Conservation (phyloP, 1,284 basidiomycete species). For the Chalciporus piperatoides region DNA sequence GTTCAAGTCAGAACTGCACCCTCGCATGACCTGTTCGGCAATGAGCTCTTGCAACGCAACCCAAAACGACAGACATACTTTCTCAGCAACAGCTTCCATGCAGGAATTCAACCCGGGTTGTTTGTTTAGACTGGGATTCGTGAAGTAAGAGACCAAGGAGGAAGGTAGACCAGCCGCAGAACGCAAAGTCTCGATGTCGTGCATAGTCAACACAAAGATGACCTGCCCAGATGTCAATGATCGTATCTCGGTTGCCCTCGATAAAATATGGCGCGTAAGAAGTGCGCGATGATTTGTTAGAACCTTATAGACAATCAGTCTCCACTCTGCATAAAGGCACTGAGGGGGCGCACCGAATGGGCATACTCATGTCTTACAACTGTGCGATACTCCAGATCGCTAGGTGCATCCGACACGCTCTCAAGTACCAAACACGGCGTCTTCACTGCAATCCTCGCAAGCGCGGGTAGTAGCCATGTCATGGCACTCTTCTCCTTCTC, state of each 20-base stretch:
- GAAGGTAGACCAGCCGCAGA: slow-evolving; percentile 79
- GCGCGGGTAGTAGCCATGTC: slow-evolving; percentile 73
- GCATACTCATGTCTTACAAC: slow-evolving; percentile 89
- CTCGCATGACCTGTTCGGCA: slow-evolving; percentile 60
- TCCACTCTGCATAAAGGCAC: neutral
- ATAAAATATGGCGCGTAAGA: slow-evolving; percentile 66
- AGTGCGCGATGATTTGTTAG: slow-evolving; percentile 63
- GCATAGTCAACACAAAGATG: slow-evolving; percentile 84
- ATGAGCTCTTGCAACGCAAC: slow-evolving; percentile 12
- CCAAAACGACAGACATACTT: slow-evolving; percentile 44
- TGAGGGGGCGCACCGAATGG: slow-evolving; percentile 49
- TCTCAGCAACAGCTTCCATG: slow-evolving; percentile 86
- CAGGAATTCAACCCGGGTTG: slow-evolving; percentile 64
- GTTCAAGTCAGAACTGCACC: slow-evolving; percentile 68
- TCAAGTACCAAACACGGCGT: slow-evolving; percentile 87
- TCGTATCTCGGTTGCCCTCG: slow-evolving; percentile 71
- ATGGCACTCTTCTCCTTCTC: slow-evolving; percentile 53
- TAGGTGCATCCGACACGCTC: slow-evolving; percentile 79
- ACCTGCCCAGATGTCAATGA: slow-evolving; percentile 80
- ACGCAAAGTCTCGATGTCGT: slow-evolving; percentile 88
- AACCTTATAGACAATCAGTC: slow-evolving; percentile 43
- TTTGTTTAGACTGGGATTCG: slow-evolving; percentile 82
- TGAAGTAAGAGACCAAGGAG: slow-evolving; percentile 84
- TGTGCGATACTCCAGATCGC: slow-evolving; percentile 92
- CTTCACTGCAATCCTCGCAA: slow-evolving; percentile 81